Conservation (phyloP, 2,329 filamentous ascomycete species). For the Claviceps spartinae region DNA sequence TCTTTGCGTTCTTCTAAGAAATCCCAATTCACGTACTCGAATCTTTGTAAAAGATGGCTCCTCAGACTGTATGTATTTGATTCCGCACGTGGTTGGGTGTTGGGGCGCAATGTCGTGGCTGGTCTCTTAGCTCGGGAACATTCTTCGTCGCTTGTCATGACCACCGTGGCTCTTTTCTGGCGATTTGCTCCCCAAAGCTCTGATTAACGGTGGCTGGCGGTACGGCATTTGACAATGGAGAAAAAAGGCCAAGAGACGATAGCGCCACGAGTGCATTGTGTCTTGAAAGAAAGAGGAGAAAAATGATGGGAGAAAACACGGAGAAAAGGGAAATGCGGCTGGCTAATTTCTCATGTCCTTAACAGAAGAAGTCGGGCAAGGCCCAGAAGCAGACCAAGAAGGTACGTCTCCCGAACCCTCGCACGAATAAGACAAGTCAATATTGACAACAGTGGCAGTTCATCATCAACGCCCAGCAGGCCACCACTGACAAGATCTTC, state of each 20-base stretch:
- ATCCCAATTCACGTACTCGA: constrained; percentile 12
- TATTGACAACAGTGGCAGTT: constrained; percentile 42
- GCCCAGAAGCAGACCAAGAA: constrained; percentile 78
- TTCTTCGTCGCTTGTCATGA: not conserved
- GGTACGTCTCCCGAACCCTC: constrained; percentile 31
- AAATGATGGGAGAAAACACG: not conserved
- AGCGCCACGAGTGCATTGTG: not conserved
- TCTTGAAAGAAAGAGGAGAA: constrained; percentile 7
- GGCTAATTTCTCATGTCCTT: constrained; percentile 61
- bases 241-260: not conserved
- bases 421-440: not conserved
- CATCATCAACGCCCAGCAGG: constrained; percentile 98
- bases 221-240: not conserved
- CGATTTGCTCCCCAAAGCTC: not conserved
- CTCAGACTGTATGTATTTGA: constrained; percentile 71
- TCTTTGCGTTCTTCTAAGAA: constrained; percentile 38
- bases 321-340: constrained; percentile 60
- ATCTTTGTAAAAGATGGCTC: constrained; percentile 57
- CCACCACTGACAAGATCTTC: constrained; percentile 99
- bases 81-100: constrained; percentile 75
- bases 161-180: not conserved
- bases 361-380: constrained; percentile 52
- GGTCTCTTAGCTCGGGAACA: not conserved
- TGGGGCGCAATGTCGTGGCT: constrained; percentile 31
- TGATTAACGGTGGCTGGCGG: not conserved